Evolutionary conservation across 257 asterid species (phyloP).

Genomic region (Gardenia jasminoides): DNA sequence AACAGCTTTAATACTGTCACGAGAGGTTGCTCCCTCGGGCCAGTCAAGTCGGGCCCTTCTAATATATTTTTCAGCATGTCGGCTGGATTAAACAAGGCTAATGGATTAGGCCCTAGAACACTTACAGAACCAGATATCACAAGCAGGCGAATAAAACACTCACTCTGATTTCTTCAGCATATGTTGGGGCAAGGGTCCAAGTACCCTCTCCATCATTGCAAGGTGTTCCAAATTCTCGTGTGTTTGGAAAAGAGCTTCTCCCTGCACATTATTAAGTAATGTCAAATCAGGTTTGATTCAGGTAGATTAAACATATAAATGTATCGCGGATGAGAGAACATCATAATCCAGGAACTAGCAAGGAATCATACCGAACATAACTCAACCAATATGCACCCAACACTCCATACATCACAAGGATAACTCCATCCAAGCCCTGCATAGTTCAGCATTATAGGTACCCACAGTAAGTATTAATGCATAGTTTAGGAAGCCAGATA

Average conservation of each 20-base stretch:
- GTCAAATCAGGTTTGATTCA: neutral
- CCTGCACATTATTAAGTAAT: conserved; percentile 30
- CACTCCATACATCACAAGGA: conserved; percentile 92
- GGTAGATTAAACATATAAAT: neutral
- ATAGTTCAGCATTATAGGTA: neutral
- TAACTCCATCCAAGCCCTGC: conserved; percentile 88
- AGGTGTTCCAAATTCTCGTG: conserved; percentile 93
- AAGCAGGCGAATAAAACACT: conserved; percentile 13
- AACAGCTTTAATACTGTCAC: conserved; percentile 80
- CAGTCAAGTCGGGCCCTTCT: conserved; percentile 76
- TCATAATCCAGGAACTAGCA: neutral
- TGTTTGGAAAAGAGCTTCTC: conserved; percentile 85
- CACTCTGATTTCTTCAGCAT: conserved; percentile 82
- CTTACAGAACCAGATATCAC: neutral
- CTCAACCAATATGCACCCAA: conserved; percentile 87
- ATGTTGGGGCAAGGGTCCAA: conserved; percentile 75
- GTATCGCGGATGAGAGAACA: neutral
- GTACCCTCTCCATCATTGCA: conserved; percentile 94
- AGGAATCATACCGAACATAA: conserved; percentile 67
- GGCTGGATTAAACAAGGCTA: conserved; percentile 34
- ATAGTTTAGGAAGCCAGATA: neutral
- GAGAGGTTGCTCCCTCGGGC: conserved; percentile 86
- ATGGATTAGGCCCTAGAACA: neutral
- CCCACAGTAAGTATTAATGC: neutral
- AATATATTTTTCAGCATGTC: conserved; percentile 67